These are phyloP conservation scores for Elsinoe fawcettii DNA, from an alignment of 2,329 filamentous ascomycete species.

Conservation along the genomic window DNA sequence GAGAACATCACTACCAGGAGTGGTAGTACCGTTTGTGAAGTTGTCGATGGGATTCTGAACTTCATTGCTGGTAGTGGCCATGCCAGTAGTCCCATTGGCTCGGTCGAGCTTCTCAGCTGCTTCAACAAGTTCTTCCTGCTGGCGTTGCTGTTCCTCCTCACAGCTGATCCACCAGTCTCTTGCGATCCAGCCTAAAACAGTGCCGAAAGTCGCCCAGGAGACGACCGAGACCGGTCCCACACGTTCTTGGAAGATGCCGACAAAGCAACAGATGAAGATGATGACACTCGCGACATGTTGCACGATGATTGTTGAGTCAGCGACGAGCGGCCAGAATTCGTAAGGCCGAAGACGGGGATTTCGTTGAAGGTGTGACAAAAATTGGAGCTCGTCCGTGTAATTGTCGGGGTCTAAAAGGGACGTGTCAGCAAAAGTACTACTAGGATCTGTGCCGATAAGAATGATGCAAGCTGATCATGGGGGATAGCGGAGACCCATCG, in stretches of 20 bases:
- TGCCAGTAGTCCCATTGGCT: constrained; percentile 12
- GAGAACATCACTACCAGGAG: constrained; percentile 8
- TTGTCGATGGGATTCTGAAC: not conserved
- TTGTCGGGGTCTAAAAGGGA: constrained; percentile 81
- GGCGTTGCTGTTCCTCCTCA: constrained; percentile 49
- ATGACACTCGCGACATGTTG: constrained; percentile 93
- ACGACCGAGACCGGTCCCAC: constrained; percentile 88
- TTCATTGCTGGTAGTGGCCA: not conserved
- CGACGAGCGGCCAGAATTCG: constrained; percentile 95
- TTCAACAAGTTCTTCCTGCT: constrained; percentile 25
- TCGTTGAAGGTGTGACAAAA: constrained; percentile 88
- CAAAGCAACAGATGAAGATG: constrained; percentile 90
- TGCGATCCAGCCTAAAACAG: constrained; percentile 77
- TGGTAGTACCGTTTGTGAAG: not conserved
- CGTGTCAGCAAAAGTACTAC: constrained; percentile 5
- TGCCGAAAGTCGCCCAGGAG: constrained; percentile 72
- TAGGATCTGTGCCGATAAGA: too few species aligned
- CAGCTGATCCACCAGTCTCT: constrained; percentile 87
- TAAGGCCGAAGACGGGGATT: constrained; percentile 92
- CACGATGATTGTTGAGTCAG: constrained; percentile 91
- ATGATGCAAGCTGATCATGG: too few species aligned
- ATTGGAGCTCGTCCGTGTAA: constrained; percentile 94
- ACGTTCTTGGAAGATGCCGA: constrained; percentile 77
- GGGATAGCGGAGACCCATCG: too few species aligned
- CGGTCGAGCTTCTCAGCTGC: constrained; percentile 18